Base-by-base conservation (phyloP, 1,139 yeast species). In the Geotrichum candidum region DNA sequence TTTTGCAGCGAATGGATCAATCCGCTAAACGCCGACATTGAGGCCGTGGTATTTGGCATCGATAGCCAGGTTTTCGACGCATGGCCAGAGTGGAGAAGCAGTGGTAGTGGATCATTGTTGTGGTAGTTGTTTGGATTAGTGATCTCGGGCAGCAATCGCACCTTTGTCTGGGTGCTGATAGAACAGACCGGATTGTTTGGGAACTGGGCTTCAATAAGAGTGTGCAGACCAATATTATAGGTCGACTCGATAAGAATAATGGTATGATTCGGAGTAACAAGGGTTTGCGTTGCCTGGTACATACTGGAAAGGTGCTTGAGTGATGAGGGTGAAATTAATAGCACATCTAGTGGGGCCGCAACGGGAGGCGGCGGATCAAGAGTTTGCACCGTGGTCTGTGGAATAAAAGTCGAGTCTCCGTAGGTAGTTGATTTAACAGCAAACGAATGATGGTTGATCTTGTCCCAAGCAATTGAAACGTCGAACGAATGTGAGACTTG, bases 201-300 rank as follows among this genome's bases (percentile, higher is more conserved):
- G 35, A 73, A 66, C 56, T 66, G 66, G 11, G 67, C 56, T 13
- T 66, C 65, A 31, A 73, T 69, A 41, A 69, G 66, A 10, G 65
- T 62, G 62, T 72, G 74, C n/a, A 74, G 57, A 3, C 71, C 69
- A 41, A 72, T 70, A 27, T 63, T 57, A 15, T 76, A 72, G 51
- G 69, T 67, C 41, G 74, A 67, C 10, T 74, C 76, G 22, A 74
- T 68, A 4, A 73, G 60, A 15, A 74, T 64, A n/a, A 69, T 58
- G 0, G 75, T 73, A 60, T 67, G 66, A 52, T 68, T 63, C 15
- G 71, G 65, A 5, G 62, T 58, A 31, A 72, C 57, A 13, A 68
- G 65, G 2, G 60, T 22, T 7, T 58, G 60, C 6, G 41, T 25
- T 1, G 56, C 35, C 10, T 53, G 52, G 41, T 57, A 60, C n/a